Percentiles rank a stretch among this genome's conserved stretches.
These are phyloP conservation scores for Jackrogersella multiformis DNA, from an alignment of 495 filamentous ascomycete genomes.

Conservation along the genomic window DNA sequence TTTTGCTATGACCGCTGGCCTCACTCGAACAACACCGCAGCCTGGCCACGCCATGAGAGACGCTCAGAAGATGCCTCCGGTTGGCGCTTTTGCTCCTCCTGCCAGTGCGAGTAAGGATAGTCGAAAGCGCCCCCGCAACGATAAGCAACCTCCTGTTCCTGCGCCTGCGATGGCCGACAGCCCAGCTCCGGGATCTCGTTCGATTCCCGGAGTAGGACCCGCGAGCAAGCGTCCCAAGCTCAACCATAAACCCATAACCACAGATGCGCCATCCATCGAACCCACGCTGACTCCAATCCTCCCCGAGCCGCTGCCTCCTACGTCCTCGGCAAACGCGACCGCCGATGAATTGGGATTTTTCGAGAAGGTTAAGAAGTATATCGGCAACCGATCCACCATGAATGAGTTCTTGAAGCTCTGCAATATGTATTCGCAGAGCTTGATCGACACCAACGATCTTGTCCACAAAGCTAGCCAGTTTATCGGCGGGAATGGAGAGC, in stretches of 20 bases:
- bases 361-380: slow-evolving; percentile 94
- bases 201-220: slow-evolving; percentile 44
- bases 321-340: slow-evolving; percentile 66
- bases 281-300: slow-evolving; percentile 87
- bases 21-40: slow-evolving; percentile 58
- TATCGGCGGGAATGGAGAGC: slow-evolving; percentile 85
- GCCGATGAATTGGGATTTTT: slow-evolving; percentile 91
- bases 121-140: slow-evolving; percentile 71
- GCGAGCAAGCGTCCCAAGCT: slow-evolving; percentile 70
- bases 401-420: slow-evolving; percentile 95
- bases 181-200: slow-evolving; percentile 48
- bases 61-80: slow-evolving; percentile 81
- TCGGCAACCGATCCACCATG: slow-evolving; percentile 88
- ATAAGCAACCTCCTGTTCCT: slow-evolving; percentile 50
- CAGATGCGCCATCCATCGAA: slow-evolving; percentile 77
- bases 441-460: slow-evolving; percentile 83
- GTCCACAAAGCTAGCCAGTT: slow-evolving; percentile 83
- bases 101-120: slow-evolving; percentile 78
- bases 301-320: slow-evolving; percentile 84
- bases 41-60: slow-evolving; percentile 55
- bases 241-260: slow-evolving; percentile 66
- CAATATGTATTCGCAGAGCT: slow-evolving; percentile 89
- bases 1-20: slow-evolving; percentile 53
- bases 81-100: slow-evolving; percentile 91
- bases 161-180: slow-evolving; percentile 46